Conservation (phyloP, 768 basidiomycete species). For the Macrocybe gigantea region DNA sequence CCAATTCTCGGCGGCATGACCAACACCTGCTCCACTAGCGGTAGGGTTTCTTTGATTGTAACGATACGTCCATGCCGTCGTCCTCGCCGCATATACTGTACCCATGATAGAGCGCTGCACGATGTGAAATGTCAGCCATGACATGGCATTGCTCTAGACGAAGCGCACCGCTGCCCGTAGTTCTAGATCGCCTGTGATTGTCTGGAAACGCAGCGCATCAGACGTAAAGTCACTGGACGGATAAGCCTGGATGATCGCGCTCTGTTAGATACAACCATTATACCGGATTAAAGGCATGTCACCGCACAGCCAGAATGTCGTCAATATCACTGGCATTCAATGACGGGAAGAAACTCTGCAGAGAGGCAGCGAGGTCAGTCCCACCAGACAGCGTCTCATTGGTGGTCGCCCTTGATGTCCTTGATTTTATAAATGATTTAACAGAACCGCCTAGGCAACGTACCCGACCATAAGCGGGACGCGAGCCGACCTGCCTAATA, state of each 20-base stretch:
- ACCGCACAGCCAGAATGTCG: constrained; percentile 26
- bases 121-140: too few relatives aligned
- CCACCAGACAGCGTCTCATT: constrained; percentile 52
- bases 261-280: not conserved
- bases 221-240: constrained; percentile 38
- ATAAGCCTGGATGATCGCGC: constrained; percentile 26
- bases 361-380: constrained; percentile 26
- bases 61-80: constrained; percentile 46
- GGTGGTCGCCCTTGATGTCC: constrained; percentile 37
- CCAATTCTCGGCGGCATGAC: constrained; percentile 59
- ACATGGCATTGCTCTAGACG: too few relatives aligned
- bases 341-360: constrained; percentile 38
- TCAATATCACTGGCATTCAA: constrained; percentile 32
- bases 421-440: not conserved
- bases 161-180: constrained; percentile 43
- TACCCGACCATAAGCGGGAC: constrained; percentile 59
- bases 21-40: constrained; percentile 24
- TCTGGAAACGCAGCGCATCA: constrained; percentile 33
- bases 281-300: not conserved
- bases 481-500: constrained; percentile 36
- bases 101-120: constrained; percentile 41
- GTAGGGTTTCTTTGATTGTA: constrained; percentile 55
- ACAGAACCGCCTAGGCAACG: constrained; percentile 5
- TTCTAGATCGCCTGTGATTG: constrained; percentile 42
- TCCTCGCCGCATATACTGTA: constrained; percentile 26